phyloP scores from a whole-genome alignment of 129 eudicot species.

The Saposhnikovia divaricata region DNA sequence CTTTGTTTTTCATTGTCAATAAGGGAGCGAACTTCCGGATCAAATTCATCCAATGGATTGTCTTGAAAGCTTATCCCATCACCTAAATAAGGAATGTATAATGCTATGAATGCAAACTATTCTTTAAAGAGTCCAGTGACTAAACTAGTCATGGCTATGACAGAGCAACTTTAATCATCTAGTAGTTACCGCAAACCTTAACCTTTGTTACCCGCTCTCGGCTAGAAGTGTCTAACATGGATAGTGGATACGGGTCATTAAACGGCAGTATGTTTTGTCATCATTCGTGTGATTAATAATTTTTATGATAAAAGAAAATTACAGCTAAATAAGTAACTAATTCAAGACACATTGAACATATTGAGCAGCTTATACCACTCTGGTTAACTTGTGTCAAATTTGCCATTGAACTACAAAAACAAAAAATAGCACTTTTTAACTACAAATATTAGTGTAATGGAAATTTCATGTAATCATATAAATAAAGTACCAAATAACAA shows the following conservation, averaged over 20 bases:
- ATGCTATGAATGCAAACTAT: no score
- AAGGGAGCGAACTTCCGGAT: no score
- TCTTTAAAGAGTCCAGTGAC: neutral
- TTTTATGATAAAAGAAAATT: neutral
- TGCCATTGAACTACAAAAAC: neutral
- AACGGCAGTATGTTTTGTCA: neutral
- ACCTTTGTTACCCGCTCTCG: neutral
- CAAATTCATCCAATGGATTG: no score
- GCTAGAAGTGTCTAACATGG: no score
- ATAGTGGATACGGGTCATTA: no score
- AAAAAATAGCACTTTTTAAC: neutral
- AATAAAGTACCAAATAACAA: neutral
- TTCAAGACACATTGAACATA: neutral
- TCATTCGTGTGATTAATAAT: neutral
- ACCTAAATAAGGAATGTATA: no score
- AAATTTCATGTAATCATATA: no score
- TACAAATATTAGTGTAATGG: no score
- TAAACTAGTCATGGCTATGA: neutral
- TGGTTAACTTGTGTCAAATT: neutral
- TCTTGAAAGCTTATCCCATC: no score
- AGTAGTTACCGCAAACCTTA: neutral
- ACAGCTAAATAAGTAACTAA: neutral
- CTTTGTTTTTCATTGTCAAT: no score
- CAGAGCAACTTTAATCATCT: neutral
- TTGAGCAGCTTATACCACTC: no score